Evolutionary conservation across 2,329 filamentous ascomycete genomes (phyloP).

Genomic region (Sporothrix globosa): DNA sequence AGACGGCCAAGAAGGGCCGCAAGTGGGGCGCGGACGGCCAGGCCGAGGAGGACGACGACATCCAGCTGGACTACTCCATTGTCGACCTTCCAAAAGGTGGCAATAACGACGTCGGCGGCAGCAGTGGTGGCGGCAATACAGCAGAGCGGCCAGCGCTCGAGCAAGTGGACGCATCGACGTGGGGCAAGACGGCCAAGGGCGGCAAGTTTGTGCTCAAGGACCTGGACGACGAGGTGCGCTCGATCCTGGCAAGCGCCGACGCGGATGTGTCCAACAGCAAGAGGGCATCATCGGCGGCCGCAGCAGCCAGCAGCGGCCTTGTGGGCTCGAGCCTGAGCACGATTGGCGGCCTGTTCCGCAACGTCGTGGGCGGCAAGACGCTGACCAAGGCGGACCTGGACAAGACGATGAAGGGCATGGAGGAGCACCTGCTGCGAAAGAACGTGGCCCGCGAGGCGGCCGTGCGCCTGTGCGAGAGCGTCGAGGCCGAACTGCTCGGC

Average conservation of each 20-base stretch:
- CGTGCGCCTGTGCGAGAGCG: slow-evolving; percentile 84
- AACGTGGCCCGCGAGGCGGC: slow-evolving; percentile 96
- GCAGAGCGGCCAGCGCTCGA: slow-evolving; percentile 62
- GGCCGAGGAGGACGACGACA: slow-evolving; percentile 79
- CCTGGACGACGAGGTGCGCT: slow-evolving; percentile 88
- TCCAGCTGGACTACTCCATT: slow-evolving; percentile 88
- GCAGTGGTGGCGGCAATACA: too few relatives aligned
- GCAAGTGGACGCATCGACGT: slow-evolving; percentile 74
- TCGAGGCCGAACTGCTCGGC: slow-evolving; percentile 85
- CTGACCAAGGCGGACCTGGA: slow-evolving; percentile 86
- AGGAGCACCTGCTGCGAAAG: slow-evolving; percentile 90
- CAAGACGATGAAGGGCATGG: slow-evolving; percentile 93
- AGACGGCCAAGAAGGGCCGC: slow-evolving; percentile 76
- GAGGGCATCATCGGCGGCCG: slow-evolving; percentile 54
- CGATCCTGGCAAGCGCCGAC: slow-evolving; percentile 69
- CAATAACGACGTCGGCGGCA: slow-evolving; percentile 39
- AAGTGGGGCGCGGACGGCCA: slow-evolving; percentile 91
- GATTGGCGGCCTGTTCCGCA: slow-evolving; percentile 86
- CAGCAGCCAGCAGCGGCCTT: slow-evolving; percentile 61
- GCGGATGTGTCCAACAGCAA: slow-evolving; percentile 68
- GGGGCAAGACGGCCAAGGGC: slow-evolving; percentile 89
- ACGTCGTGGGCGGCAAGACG: slow-evolving; percentile 92
- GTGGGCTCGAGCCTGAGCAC: slow-evolving; percentile 79
- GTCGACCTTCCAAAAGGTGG: slow-evolving; percentile 59
- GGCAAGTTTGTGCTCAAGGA: slow-evolving; percentile 95